Conservation (phyloP, 257 asterid genomes). For the Solanum tarijense region DNA sequence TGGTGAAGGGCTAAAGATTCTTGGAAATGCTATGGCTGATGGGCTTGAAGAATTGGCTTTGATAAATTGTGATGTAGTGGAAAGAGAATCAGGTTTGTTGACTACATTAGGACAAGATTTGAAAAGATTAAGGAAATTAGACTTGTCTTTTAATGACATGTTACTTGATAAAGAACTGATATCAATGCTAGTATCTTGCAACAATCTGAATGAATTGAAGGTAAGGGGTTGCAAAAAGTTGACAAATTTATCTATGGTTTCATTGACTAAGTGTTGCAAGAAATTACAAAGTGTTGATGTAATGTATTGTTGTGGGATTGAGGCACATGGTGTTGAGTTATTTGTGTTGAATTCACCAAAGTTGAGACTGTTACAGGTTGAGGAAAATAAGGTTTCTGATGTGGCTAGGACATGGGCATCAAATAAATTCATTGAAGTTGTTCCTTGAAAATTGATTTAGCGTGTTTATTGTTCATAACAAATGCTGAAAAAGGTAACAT, state of each 20-base stretch:
- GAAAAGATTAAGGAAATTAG: slow-evolving; percentile 48
- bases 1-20: slow-evolving; percentile 51
- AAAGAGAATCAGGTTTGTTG: slow-evolving; percentile 56
- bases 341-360: slow-evolving; percentile 24
- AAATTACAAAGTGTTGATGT: slow-evolving; percentile 38
- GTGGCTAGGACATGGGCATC: slow-evolving; percentile 24
- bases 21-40: slow-evolving; percentile 24
- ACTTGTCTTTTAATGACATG: slow-evolving; percentile 62
- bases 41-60: slow-evolving; percentile 52
- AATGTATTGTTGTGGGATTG: slow-evolving; percentile 34
- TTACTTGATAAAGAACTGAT: slow-evolving; percentile 56
- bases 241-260: slow-evolving; percentile 15
- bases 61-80: slow-evolving; percentile 56
- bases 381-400: slow-evolving; percentile 42
- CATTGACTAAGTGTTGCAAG: slow-evolving; percentile 38
- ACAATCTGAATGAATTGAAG: slow-evolving; percentile 42
- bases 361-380: slow-evolving; percentile 46
- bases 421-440: slow-evolving; percentile 31
- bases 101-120: slow-evolving; percentile 53
- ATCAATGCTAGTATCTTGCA: slow-evolving; percentile 59
- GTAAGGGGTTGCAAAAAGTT: slow-evolving; percentile 54
- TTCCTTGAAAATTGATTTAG: slow-evolving; percentile 11
- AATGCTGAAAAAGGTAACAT: not conserved
- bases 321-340: slow-evolving; percentile 35
- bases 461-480: not conserved